These are phyloP conservation scores for Ogataea pini DNA, from an alignment of 805 yeast genomes.

Conservation along the genomic window DNA sequence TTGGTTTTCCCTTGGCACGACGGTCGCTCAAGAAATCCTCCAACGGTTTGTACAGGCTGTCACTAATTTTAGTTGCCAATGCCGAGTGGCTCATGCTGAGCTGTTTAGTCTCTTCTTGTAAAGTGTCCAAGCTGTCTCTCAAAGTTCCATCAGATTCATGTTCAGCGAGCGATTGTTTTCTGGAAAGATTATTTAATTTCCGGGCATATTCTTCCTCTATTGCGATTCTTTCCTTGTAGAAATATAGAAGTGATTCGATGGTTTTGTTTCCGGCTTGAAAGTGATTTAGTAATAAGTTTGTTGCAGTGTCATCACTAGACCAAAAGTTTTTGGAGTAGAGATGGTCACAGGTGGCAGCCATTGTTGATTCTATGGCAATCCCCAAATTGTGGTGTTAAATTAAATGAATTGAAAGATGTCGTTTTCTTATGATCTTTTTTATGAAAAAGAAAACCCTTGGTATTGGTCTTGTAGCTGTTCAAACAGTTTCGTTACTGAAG, in stretches of 20 bases:
- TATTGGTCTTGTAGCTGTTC: conserved; percentile 1
- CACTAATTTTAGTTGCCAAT: conserved; percentile 49
- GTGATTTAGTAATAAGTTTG: conserved; percentile 51
- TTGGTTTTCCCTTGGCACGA: conserved; percentile 53
- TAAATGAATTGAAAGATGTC: too few species aligned
- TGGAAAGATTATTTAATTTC: conserved; percentile 51
- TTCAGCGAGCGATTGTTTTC: conserved; percentile 29
- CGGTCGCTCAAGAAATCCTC: conserved; percentile 51
- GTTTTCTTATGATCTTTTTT: too few species aligned
- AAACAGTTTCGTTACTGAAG: background rate
- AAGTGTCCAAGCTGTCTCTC: conserved; percentile 56
- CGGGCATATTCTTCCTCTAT: conserved; percentile 76
- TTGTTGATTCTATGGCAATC: background rate
- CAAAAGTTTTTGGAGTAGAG: conserved; percentile 37
- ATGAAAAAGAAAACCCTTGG: background rate
- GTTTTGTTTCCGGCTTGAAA: conserved; percentile 63
- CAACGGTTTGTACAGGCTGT: conserved; percentile 54
- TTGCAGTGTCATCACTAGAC: conserved; percentile 64
- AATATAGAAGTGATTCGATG: conserved; percentile 47
- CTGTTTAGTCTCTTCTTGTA: conserved; percentile 58
- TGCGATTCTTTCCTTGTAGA: conserved; percentile 55
- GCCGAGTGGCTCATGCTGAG: conserved; percentile 58
- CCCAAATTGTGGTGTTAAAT: too few species aligned
- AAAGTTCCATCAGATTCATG: conserved; percentile 58
- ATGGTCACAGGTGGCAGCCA: conserved; percentile 16